Evolutionary conservation across 75 land plant genomes (phyloP).

Genomic region (Pseudotsuga menziesii): DNA sequence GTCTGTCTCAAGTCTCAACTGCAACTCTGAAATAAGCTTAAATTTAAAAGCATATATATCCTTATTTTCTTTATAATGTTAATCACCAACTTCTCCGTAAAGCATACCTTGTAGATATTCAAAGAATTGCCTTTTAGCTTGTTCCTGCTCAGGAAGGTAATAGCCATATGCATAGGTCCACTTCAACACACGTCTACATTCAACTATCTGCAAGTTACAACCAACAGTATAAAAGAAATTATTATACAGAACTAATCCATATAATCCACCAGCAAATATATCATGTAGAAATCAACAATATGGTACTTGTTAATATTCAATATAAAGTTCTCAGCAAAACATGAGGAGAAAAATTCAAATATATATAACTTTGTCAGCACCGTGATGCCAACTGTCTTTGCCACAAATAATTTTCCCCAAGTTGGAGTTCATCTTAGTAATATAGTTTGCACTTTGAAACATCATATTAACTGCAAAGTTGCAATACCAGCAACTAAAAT

Average conservation of each 20-base stretch:
- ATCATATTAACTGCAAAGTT: not conserved
- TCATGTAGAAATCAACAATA: not conserved
- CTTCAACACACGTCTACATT: constrained; percentile 43
- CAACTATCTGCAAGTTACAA: constrained; percentile 33
- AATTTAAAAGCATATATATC: not conserved
- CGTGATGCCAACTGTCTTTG: not conserved
- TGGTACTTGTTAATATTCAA: not conserved
- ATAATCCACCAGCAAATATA: not conserved
- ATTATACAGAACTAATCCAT: too few relatives aligned
- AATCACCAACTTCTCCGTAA: not conserved
- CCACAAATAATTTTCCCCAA: not conserved
- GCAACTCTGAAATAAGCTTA: not conserved
- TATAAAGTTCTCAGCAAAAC: not conserved
- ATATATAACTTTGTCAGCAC: not conserved
- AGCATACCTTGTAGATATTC: constrained; percentile 44
- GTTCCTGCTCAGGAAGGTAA: constrained; percentile 40
- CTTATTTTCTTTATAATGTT: not conserved
- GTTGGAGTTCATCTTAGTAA: not conserved
- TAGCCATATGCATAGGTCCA: constrained; percentile 51
- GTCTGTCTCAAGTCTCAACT: not conserved
- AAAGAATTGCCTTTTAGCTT: constrained; percentile 35
- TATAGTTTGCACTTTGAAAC: not conserved
- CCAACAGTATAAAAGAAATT: not conserved
- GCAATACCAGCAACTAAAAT: not conserved
- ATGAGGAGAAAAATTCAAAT: not conserved